Conservation (phyloP, 129 eudicot species). For the Logfia minima region DNA sequence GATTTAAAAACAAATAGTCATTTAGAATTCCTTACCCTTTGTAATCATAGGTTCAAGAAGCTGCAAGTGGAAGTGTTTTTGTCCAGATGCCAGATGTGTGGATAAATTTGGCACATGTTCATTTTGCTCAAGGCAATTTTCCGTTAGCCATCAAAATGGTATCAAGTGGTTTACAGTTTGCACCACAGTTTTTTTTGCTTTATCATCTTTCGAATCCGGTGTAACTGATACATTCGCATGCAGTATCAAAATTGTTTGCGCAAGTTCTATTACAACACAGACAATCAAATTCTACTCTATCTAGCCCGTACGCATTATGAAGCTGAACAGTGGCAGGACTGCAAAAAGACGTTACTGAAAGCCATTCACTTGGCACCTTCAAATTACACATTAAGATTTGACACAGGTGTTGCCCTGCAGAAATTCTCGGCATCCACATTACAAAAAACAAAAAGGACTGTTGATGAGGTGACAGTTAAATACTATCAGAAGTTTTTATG, state of each 20-base stretch:
- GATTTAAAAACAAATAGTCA: background rate
- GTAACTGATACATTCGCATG: constrained; percentile 25
- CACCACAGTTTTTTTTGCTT: background rate
- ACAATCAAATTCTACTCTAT: constrained; percentile 84
- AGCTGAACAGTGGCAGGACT: constrained; percentile 98
- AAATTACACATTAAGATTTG: constrained; percentile 84
- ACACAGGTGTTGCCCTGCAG: constrained; percentile 86
- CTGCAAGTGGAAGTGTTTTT: constrained; percentile 87
- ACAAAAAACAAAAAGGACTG: constrained; percentile 79
- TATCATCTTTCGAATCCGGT: background rate
- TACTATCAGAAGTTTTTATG: constrained; percentile 1
- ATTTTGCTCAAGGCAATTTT: constrained; percentile 95
- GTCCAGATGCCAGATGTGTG: constrained; percentile 98
- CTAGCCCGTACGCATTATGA: constrained; percentile 94
- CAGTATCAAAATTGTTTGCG: constrained; percentile 98
- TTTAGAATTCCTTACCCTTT: background rate
- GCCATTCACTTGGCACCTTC: constrained; percentile 97
- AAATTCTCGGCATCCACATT: constrained; percentile 92
- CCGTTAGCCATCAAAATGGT: constrained; percentile 93
- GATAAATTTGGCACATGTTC: constrained; percentile 96
- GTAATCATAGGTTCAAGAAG: constrained; percentile 82
- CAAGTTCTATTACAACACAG: constrained; percentile 79
- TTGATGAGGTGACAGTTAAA: constrained; percentile 68
- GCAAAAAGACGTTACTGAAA: constrained; percentile 81
- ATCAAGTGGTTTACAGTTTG: background rate